A percentile compares a stretch with the other conserved stretches of the same genome.
Evolutionary conservation across 306 rosid species (phyloP).

Genomic region (Cucurbita ficifolia): DNA sequence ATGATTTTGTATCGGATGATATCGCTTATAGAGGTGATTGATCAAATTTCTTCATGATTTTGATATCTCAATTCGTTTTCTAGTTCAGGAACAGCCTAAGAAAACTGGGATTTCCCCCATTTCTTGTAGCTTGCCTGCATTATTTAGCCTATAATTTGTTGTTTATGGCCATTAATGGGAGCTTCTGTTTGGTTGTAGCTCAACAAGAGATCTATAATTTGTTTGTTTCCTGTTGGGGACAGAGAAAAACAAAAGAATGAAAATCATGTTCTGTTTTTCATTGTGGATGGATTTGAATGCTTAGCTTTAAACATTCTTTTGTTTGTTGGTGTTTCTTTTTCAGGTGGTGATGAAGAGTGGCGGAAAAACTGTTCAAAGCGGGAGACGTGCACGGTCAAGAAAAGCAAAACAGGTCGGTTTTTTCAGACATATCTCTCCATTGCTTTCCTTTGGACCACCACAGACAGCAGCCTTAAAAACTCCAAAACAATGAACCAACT

Average conservation of each 20-base stretch:
- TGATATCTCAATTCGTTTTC: not conserved
- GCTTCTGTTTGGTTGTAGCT: constrained; percentile 12
- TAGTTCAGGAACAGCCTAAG: not conserved
- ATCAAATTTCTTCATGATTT: constrained; percentile 18
- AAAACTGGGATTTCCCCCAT: constrained; percentile 12
- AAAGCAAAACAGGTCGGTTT: constrained; percentile 98
- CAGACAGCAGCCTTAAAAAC: constrained; percentile 21
- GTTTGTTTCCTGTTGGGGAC: constrained; percentile 23
- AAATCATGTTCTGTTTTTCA: not conserved
- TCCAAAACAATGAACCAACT: not conserved
- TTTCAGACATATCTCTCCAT: constrained; percentile 18
- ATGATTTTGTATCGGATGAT: constrained; percentile 87
- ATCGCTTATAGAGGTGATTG: constrained; percentile 49
- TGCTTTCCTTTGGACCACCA: constrained; percentile 61
- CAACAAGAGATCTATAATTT: constrained; percentile 45
- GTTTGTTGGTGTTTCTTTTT: constrained; percentile 36
- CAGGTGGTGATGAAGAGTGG: constrained; percentile 93
- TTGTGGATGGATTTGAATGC: constrained; percentile 13
- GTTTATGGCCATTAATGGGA: constrained; percentile 12
- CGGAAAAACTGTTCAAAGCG: constrained; percentile 58
- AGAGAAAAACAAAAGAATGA: not conserved
- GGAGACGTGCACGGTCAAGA: constrained; percentile 73
- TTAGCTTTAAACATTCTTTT: constrained; percentile 45
- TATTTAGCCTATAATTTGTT: constrained; percentile 6
- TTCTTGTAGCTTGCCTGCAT: constrained; percentile 6